These are phyloP conservation scores for Podaxis carcinomalis DNA, from an alignment of 768 basidiomycete species.

Conservation along the genomic window DNA sequence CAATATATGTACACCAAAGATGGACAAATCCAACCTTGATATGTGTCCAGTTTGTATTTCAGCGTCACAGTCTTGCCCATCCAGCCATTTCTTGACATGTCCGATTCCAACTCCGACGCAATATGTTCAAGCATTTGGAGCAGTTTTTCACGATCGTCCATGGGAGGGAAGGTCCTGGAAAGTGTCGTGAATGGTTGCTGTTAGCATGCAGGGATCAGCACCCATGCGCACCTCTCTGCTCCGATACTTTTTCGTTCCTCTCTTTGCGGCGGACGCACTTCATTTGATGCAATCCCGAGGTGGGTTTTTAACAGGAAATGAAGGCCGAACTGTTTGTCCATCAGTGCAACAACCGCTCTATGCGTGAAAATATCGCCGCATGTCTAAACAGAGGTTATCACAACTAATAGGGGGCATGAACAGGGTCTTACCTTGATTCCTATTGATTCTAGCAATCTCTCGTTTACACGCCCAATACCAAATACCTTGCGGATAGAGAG, in stretches of 20 bases:
- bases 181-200: too few relatives aligned
- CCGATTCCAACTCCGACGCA: constrained; percentile 74
- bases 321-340: constrained; percentile 87
- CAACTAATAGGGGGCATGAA: constrained; percentile 1
- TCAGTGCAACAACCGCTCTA: constrained; percentile 67
- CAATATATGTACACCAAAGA: background rate
- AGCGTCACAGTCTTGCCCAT: constrained; percentile 85
- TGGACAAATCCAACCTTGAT: constrained; percentile 50
- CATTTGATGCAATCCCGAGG: constrained; percentile 84
- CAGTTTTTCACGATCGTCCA: constrained; percentile 57
- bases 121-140: constrained; percentile 76
- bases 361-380: constrained; percentile 87
- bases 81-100: constrained; percentile 79
- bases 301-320: constrained; percentile 71
- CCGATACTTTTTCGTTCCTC: constrained; percentile 93
- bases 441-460: constrained; percentile 80
- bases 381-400: constrained; percentile 41
- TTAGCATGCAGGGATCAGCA: background rate
- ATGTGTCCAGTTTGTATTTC: constrained; percentile 91
- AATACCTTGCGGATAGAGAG: constrained; percentile 85
- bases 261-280: constrained; percentile 68
- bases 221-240: constrained; percentile 50
- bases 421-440: constrained; percentile 64
- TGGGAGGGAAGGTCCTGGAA: constrained; percentile 7
- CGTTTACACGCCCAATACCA: constrained; percentile 88